Percentiles rank a stretch among this genome's conserved stretches.
These are phyloP conservation scores for Angophora floribunda DNA, from an alignment of 345 rosid species.

Conservation along the genomic window DNA sequence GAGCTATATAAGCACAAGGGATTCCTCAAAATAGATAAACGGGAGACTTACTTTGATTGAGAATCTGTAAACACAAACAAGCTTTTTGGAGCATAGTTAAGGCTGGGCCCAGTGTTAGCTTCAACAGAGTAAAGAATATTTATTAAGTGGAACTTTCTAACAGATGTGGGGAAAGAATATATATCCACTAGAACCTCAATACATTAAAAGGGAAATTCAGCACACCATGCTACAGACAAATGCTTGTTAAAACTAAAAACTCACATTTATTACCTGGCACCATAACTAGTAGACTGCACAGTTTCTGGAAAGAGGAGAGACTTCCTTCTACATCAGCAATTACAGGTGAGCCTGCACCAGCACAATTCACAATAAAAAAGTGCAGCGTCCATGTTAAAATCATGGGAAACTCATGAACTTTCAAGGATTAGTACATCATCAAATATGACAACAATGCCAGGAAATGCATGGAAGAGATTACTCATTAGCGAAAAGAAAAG, in stretches of 20 bases:
- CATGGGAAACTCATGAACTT: background rate
- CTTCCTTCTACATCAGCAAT: slow-evolving; percentile 39
- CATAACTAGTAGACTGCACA: slow-evolving; percentile 75
- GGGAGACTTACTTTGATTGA: slow-evolving; percentile 40
- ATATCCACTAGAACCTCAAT: background rate
- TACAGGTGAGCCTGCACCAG: slow-evolving; percentile 30
- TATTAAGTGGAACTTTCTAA: background rate
- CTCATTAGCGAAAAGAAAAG: background rate
- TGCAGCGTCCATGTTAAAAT: background rate
- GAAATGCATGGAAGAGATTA: background rate
- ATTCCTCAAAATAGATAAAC: background rate
- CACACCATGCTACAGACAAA: background rate
- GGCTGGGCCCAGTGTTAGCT: slow-evolving; percentile 53
- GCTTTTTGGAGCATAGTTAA: slow-evolving; percentile 32
- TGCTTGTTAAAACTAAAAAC: background rate
- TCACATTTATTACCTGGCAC: slow-evolving; percentile 48
- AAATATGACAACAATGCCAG: background rate
- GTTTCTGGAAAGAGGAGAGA: slow-evolving; percentile 46
- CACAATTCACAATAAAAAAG: background rate
- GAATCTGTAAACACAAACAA: slow-evolving; percentile 40
- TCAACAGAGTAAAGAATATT: background rate
- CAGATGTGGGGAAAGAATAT: background rate
- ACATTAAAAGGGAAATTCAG: background rate
- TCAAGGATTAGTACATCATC: background rate
- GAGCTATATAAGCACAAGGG: background rate